A percentile compares a stretch with the other conserved stretches of the same genome.
phyloP scores from a whole-genome alignment of 768 basidiomycete genomes.

The Leucogyrophana mollusca region DNA sequence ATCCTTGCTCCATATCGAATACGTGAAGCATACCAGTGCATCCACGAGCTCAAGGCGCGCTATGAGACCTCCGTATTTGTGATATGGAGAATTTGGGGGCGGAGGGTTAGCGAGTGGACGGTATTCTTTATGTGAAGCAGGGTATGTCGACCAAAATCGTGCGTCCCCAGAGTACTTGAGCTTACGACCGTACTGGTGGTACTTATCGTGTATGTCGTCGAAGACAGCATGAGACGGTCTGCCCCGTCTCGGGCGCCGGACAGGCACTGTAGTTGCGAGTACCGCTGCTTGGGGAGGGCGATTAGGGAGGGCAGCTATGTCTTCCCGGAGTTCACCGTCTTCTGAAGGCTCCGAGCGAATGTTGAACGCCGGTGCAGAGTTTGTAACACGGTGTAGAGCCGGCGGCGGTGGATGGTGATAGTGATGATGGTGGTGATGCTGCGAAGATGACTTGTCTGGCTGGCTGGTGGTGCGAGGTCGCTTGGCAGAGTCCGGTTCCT shows the following conservation, averaged over 20 bases:
- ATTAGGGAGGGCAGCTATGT: constrained; percentile 19
- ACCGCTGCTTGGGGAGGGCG: constrained; percentile 27
- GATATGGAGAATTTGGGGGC: constrained; percentile 63
- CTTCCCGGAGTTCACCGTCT: constrained; percentile 48
- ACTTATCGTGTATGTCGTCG: constrained; percentile 66
- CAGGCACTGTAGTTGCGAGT: constrained; percentile 45
- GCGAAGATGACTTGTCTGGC: constrained; percentile 25
- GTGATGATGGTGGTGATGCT: constrained; percentile 26
- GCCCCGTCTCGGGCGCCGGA: constrained; percentile 67
- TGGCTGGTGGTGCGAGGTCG: constrained; percentile 26
- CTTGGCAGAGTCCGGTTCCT: constrained; percentile 28
- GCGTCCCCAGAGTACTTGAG: constrained; percentile 86
- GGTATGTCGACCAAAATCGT: constrained; percentile 74
- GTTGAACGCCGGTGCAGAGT: constrained; percentile 18
- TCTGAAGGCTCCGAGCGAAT: constrained; percentile 42
- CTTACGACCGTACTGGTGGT: constrained; percentile 64
- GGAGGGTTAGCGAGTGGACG: constrained; percentile 64
- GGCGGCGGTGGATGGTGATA: constrained; percentile 22
- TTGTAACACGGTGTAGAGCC: constrained; percentile 18
- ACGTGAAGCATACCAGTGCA: constrained; percentile 81
- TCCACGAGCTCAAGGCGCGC: constrained; percentile 79
- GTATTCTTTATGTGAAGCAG: constrained; percentile 62
- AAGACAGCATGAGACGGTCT: constrained; percentile 45
- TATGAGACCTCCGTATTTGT: constrained; percentile 72
- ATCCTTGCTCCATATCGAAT: constrained; percentile 80